A percentile compares a stretch with the other conserved stretches of the same genome.
Evolutionary conservation across 495 filamentous ascomycete species (phyloP).

Genomic region (Lineolata rhizophorae): DNA sequence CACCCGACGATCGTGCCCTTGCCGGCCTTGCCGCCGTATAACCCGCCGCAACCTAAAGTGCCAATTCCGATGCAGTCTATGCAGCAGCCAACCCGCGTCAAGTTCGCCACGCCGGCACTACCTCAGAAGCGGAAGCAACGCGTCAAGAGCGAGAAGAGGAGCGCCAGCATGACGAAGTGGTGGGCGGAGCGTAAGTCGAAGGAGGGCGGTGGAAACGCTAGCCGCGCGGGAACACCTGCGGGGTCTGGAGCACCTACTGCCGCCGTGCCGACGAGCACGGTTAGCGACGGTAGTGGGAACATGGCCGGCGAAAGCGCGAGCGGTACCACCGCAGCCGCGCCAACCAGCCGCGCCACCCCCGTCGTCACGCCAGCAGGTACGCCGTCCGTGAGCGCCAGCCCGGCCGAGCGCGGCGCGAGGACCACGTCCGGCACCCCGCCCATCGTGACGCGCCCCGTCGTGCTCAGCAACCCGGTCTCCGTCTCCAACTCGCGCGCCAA

Average conservation of each 20-base stretch:
- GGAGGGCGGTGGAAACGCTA: not conserved
- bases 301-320: not conserved
- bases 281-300: not conserved
- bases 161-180: constrained; percentile 16
- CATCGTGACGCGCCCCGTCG: no score
- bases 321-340: not conserved
- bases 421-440: no score
- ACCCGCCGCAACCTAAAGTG: not conserved
- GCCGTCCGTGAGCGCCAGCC: no score
- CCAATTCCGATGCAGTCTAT: not conserved
- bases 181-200: constrained; percentile 17
- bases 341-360: not conserved
- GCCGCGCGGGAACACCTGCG: not conserved
- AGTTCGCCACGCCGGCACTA: not conserved
- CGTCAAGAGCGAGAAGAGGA: constrained; percentile 16
- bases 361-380: no score
- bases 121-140: constrained; percentile 7
- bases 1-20: not conserved
- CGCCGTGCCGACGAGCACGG: not conserved
- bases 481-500: no score
- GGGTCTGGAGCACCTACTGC: not conserved
- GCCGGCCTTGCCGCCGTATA: not conserved
- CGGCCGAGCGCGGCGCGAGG: no score
- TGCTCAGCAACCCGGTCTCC: no score
- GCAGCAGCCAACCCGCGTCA: not conserved